These are phyloP conservation scores for Dipteronia sinensis DNA, from an alignment of 345 rosid genomes.

Conservation along the genomic window DNA sequence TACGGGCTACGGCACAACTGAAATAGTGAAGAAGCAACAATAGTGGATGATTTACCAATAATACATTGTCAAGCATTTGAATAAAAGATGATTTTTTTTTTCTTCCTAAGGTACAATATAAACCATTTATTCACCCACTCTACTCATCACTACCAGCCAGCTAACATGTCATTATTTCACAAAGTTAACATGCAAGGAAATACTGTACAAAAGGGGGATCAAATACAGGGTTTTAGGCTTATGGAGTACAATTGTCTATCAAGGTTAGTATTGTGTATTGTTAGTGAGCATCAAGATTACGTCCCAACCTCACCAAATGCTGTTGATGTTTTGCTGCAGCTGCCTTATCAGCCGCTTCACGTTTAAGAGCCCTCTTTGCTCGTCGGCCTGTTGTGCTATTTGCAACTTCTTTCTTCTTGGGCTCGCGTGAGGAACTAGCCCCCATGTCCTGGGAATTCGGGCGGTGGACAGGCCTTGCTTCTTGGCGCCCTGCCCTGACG, in stretches of 20 bases:
- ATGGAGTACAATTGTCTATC: not conserved
- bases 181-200: not conserved
- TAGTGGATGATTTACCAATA: not conserved
- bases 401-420: slow-evolving; percentile 57
- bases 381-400: slow-evolving; percentile 64
- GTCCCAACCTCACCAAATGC: slow-evolving; percentile 33
- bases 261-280: not conserved
- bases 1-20: not conserved
- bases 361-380: slow-evolving; percentile 88
- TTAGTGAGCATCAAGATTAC: not conserved
- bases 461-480: slow-evolving; percentile 69
- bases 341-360: slow-evolving; percentile 94
- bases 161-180: slow-evolving; percentile 21
- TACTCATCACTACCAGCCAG: not conserved
- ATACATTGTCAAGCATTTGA: not conserved
- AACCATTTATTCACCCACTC: no score
- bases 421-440: slow-evolving; percentile 60
- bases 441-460: slow-evolving; percentile 42
- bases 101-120: not conserved
- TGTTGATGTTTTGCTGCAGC: slow-evolving; percentile 55
- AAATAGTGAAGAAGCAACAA: not conserved
- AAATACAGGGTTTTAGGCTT: not conserved
- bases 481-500: slow-evolving; percentile 81
- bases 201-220: slow-evolving; percentile 24
- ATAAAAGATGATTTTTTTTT: not conserved